Evolutionary conservation across 2,329 filamentous ascomycete genomes (phyloP).

Genomic region (Monilinia fructigena): DNA sequence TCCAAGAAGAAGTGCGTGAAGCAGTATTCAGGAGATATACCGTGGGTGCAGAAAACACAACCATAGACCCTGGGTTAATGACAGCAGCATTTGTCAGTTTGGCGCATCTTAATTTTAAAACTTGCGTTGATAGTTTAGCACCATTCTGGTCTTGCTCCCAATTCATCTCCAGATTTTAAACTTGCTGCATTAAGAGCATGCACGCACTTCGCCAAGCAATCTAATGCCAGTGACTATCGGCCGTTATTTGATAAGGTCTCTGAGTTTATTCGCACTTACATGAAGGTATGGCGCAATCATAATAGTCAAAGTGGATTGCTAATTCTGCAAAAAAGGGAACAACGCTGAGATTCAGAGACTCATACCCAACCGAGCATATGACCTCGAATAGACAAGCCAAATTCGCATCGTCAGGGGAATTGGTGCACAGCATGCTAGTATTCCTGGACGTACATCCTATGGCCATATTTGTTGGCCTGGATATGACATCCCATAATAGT

Average conservation of each 20-base stretch:
- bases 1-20: slow-evolving; percentile 67
- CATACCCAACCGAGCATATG: slow-evolving; percentile 42
- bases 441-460: slow-evolving; percentile 57
- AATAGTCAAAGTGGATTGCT: slow-evolving; percentile 23
- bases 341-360: slow-evolving; percentile 32
- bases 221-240: slow-evolving; percentile 50
- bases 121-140: slow-evolving; percentile 55
- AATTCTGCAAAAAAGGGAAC: slow-evolving; percentile 29
- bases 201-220: slow-evolving; percentile 58
- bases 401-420: slow-evolving; percentile 43
- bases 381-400: slow-evolving; percentile 45
- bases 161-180: slow-evolving; percentile 59
- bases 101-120: slow-evolving; percentile 59
- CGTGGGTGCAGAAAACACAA: slow-evolving; percentile 47
- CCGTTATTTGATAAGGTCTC: slow-evolving; percentile 56
- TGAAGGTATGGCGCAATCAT: slow-evolving; percentile 49
- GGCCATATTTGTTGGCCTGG: slow-evolving; percentile 48
- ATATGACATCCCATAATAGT: slow-evolving; percentile 41
- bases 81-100: slow-evolving; percentile 66
- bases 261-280: slow-evolving; percentile 55
- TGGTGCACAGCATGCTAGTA: slow-evolving; percentile 54
- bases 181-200: slow-evolving; percentile 62
- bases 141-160: slow-evolving; percentile 56
- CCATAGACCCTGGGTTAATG: slow-evolving; percentile 63
- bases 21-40: slow-evolving; percentile 59